Conservation (phyloP, 176 grass and related monocot species). For the Aegilops sharonensis region DNA sequence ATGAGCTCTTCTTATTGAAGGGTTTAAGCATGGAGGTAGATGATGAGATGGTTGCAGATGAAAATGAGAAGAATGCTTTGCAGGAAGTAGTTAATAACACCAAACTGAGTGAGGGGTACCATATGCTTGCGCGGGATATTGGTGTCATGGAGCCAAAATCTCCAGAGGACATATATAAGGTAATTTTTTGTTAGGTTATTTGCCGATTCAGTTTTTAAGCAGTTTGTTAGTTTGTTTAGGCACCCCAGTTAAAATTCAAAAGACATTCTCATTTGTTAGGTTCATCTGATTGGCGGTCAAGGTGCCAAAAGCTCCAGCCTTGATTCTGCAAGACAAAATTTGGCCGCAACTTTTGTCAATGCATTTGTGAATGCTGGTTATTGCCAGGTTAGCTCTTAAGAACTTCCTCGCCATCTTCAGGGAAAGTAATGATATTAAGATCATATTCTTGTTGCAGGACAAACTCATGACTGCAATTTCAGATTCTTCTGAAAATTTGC, state of each 20-base stretch:
- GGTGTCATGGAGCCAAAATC: constrained; percentile 74
- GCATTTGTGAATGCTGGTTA: constrained; percentile 99
- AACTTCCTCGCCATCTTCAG: constrained; percentile 21
- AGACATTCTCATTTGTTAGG: constrained; percentile 33
- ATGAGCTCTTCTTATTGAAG: constrained; percentile 28
- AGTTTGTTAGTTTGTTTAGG: background rate
- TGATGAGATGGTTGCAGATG: constrained; percentile 76
- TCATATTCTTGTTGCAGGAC: constrained; percentile 60
- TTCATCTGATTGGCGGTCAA: constrained; percentile 73
- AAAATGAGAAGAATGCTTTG: constrained; percentile 56
- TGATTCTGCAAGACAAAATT: constrained; percentile 96
- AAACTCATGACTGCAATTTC: constrained; percentile 85
- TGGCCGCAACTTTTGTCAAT: constrained; percentile 93
- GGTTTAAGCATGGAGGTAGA: constrained; percentile 61
- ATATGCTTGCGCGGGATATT: constrained; percentile 63
- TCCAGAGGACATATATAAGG: constrained; percentile 79
- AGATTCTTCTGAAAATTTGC: constrained; percentile 63
- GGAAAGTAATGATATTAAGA: constrained; percentile 17
- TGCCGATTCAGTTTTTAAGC: background rate
- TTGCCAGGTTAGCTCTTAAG: constrained; percentile 63
- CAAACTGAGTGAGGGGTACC: constrained; percentile 61
- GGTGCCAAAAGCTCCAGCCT: constrained; percentile 65
- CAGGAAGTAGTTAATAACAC: constrained; percentile 56
- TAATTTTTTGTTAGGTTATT: constrained; percentile 14
- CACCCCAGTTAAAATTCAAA: background rate